These are phyloP conservation scores for Cardamine chenopodiifolia DNA, from an alignment of 345 rosid species.

Conservation along the genomic window DNA sequence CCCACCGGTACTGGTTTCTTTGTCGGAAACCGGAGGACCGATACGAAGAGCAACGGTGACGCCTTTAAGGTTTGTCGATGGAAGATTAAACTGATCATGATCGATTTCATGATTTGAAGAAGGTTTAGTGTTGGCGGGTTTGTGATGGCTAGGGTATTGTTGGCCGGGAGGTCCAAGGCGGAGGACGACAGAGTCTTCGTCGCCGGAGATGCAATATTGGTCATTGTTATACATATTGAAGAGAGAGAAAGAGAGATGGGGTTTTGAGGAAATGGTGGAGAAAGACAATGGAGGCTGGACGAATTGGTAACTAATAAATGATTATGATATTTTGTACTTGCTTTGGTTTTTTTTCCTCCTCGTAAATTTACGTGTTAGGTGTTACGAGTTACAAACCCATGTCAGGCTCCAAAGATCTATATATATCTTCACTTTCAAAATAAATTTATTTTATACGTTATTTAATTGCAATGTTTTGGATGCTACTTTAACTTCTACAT, in stretches of 20 bases:
- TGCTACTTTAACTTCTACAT: slow-evolving; percentile 1
- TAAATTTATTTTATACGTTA: background rate
- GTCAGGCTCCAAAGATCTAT: slow-evolving; percentile 22
- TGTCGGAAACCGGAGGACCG: slow-evolving; percentile 54
- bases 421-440: background rate
- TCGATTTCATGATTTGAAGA: slow-evolving; percentile 8
- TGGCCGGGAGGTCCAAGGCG: slow-evolving; percentile 85
- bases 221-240: slow-evolving; percentile 51
- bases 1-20: slow-evolving; percentile 31
- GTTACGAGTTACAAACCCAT: slow-evolving; percentile 27
- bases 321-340: slow-evolving; percentile 30
- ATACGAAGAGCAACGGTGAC: slow-evolving; percentile 78
- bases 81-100: slow-evolving; percentile 18
- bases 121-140: slow-evolving; percentile 37
- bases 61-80: slow-evolving; percentile 38
- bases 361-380: slow-evolving; percentile 32
- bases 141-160: slow-evolving; percentile 29
- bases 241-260: slow-evolving; percentile 29
- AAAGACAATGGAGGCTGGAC: slow-evolving; percentile 49
- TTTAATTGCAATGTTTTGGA: slow-evolving; percentile 6
- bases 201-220: slow-evolving; percentile 43
- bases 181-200: slow-evolving; percentile 69
- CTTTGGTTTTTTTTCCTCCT: slow-evolving; percentile 22
- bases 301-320: slow-evolving; percentile 39
- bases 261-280: slow-evolving; percentile 46